Conservation (phyloP, 2,329 filamentous ascomycete genomes). For the Phyllosticta ampelicida region DNA sequence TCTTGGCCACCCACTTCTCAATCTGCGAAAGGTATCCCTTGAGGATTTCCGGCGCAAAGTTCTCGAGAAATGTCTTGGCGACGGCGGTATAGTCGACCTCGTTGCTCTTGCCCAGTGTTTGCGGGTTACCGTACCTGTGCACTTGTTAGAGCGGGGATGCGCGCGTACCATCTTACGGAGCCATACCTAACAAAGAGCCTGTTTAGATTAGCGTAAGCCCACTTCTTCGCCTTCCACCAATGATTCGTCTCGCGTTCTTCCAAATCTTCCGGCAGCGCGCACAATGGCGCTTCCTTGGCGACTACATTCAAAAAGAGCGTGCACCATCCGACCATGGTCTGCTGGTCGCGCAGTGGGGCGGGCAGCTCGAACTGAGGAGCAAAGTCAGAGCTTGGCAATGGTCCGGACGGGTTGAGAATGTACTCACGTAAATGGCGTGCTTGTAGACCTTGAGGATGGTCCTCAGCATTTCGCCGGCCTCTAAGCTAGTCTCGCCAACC, state of each 20-base stretch:
- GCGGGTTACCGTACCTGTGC: constrained; percentile 76
- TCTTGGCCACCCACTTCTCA: constrained; percentile 95
- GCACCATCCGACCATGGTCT: constrained; percentile 88
- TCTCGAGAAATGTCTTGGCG: constrained; percentile 80
- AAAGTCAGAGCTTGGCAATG: constrained; percentile 15
- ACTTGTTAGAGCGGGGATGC: constrained; percentile 13
- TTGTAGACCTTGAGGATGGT: constrained; percentile 95
- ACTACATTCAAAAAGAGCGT: constrained; percentile 88
- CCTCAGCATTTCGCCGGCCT: constrained; percentile 94
- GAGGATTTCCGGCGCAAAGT: constrained; percentile 90
- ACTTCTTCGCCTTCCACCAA: constrained; percentile 99
- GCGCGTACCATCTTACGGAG: neutral
- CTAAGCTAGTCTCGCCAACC: constrained; percentile 80
- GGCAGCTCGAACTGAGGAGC: constrained; percentile 69
- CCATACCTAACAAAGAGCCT: constrained; percentile 76
- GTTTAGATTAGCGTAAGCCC: constrained; percentile 97
- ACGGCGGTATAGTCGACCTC: constrained; percentile 68
- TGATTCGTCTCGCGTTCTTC: constrained; percentile 87
- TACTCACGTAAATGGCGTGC: constrained; percentile 85
- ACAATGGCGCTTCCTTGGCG: constrained; percentile 69
- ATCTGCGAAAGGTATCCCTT: constrained; percentile 91
- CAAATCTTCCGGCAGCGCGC: constrained; percentile 66
- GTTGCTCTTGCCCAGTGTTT: constrained; percentile 61
- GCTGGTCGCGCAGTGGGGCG: constrained; percentile 62
- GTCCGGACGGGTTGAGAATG: neutral